Conservation (phyloP, 2,329 filamentous ascomycete species). For the Arthrinium phaeospermum region DNA sequence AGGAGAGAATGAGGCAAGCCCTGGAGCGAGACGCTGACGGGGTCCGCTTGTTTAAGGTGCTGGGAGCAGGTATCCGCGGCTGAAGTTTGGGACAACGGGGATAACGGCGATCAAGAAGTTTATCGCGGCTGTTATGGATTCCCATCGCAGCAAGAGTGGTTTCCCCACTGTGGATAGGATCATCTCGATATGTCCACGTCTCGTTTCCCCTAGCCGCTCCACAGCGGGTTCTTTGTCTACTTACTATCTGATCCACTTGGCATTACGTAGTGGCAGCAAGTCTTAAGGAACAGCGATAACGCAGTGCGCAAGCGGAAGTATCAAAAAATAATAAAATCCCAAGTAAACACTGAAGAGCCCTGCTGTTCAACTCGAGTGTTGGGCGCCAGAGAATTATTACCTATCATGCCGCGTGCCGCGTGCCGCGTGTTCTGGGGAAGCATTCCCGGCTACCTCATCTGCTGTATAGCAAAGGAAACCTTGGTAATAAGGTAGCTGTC, state of each 20-base stretch:
- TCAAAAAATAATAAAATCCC: background rate
- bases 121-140: constrained; percentile 16
- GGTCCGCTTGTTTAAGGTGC: constrained; percentile 72
- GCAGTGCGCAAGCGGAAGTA: background rate
- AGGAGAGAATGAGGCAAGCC: constrained; percentile 74
- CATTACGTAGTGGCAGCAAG: constrained; percentile 4
- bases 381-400: background rate
- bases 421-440: background rate
- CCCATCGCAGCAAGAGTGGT: constrained; percentile 5
- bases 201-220: background rate
- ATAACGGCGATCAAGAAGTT: constrained; percentile 12
- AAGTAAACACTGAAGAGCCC: background rate
- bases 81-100: constrained; percentile 9
- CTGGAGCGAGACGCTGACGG: constrained; percentile 81
- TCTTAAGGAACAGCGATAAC: background rate
- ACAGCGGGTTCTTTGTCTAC: constrained; percentile 12
- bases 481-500: background rate
- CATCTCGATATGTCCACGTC: constrained; percentile 15
- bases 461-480: background rate
- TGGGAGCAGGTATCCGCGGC: constrained; percentile 52
- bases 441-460: background rate
- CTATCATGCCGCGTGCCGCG: background rate
- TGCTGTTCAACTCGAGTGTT: background rate
- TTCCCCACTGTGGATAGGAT: constrained; percentile 14
- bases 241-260: constrained; percentile 7